These are phyloP conservation scores for Geotrichum histeridarum DNA, from an alignment of 1,139 yeast genomes.

Conservation along the genomic window DNA sequence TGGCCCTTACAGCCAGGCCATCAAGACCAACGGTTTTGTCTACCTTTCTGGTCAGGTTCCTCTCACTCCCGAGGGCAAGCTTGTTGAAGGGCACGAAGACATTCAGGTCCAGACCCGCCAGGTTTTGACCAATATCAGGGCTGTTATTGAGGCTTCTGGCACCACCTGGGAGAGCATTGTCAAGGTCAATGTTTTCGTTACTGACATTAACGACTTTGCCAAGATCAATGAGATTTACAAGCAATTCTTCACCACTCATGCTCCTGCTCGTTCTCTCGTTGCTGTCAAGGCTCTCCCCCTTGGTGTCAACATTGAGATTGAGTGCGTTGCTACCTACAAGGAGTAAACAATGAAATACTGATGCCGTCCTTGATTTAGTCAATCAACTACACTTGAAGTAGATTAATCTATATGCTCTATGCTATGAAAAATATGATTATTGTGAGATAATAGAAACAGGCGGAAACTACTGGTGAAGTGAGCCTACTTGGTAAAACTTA, in stretches of 20 bases:
- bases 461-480: no score
- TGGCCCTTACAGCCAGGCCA: constrained; percentile 90
- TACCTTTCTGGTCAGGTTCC: constrained; percentile 97
- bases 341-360: background rate
- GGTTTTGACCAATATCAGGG: constrained; percentile 68
- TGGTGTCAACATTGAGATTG: constrained; percentile 65
- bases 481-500: no score
- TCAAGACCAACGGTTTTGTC: constrained; percentile 72
- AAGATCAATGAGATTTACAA: constrained; percentile 79
- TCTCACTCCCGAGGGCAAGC: constrained; percentile 67
- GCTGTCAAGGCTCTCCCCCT: constrained; percentile 86
- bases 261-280: constrained; percentile 95
- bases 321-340: constrained; percentile 56
- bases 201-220: constrained; percentile 79
- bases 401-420: no score
- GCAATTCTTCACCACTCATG: constrained; percentile 72
- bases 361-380: no score
- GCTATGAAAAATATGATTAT: no score
- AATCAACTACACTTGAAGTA: no score
- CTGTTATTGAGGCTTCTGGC: constrained; percentile 74
- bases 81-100: constrained; percentile 58
- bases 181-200: constrained; percentile 80
- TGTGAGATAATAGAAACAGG: no score
- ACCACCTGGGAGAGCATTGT: constrained; percentile 77
- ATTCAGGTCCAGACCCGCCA: constrained; percentile 83